Evolutionary conservation across 805 yeast genomes (phyloP).

Genomic region (Candida ascalaphidarum): DNA sequence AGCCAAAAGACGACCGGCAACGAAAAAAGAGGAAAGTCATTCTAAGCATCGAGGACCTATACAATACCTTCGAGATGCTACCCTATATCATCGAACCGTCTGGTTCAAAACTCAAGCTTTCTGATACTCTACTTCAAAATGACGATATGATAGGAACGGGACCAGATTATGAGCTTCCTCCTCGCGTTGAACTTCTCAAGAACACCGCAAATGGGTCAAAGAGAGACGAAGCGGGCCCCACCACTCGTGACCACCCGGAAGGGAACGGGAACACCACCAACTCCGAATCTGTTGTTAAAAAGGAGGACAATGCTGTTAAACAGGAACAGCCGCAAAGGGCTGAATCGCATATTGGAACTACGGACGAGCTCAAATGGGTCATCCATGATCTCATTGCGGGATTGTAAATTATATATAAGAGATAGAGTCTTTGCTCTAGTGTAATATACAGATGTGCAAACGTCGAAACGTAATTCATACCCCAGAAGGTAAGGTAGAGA

Average conservation of each 20-base stretch:
- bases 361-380: conserved; percentile 65
- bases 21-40: conserved; percentile 20
- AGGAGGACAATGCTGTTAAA: conserved; percentile 1
- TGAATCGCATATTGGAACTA: conserved; percentile 41
- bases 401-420: conserved; percentile 10
- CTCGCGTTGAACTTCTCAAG: conserved; percentile 5
- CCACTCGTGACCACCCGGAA: conserved; percentile 1
- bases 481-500: too few species aligned
- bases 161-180: conserved; percentile 22
- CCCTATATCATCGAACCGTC: conserved; percentile 65
- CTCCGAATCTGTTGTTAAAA: too few species aligned
- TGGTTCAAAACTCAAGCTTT: conserved; percentile 48
- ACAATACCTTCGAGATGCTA: conserved; percentile 51
- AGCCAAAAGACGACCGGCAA: conserved; percentile 9
- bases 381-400: conserved; percentile 55
- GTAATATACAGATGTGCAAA: conserved; percentile 1
- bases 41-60: conserved; percentile 58
- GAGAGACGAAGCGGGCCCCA: neutral
- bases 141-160: conserved; percentile 34
- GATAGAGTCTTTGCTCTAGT: conserved; percentile 1
- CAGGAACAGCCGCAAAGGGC: conserved; percentile 1
- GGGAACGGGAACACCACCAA: too few species aligned
- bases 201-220: neutral
- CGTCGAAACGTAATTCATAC: too few species aligned
- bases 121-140: conserved; percentile 43